Base-by-base conservation (phyloP, 306 rosid species). In the Chamaecrista fasciculata region DNA sequence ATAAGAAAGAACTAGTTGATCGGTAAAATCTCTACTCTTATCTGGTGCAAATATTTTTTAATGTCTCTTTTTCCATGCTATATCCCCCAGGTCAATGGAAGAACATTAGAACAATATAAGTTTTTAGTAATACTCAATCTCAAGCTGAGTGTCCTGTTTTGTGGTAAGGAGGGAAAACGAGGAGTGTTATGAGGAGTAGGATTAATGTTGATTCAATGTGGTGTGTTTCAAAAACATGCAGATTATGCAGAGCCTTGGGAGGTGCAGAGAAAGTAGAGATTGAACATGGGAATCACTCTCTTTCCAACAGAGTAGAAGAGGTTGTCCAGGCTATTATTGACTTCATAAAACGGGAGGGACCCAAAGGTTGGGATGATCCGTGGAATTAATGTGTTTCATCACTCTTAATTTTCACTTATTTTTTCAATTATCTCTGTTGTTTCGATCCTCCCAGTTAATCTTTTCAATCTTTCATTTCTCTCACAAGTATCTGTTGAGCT, bases 281-380 rank as follows among this genome's bases (percentile, higher is more conserved):
- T 8, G 87, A 89, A 81, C 78, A 95, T 64, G 97, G 97, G 77
- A 91, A 91, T 69, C 99, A 95, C 68, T 87, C 99, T 61, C 99
- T 95, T 37, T 95, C 99, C 31, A 95, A 95, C 74, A 87, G 97
- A 87, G 86, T 81, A 43, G 79, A 77, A 23, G 99, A 95, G 79
- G 92, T 87, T 79, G 99, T 91, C 43, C 66, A 71, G 2, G 97
- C 89, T 26, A 95, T 95, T 5, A 76, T 95, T 66, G 88, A 91
- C 62, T 95, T 95, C 75, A 75, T 95, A 9, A 89, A 71, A 77
- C 87, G 97, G 75, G 99, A 86, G 43, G 97, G 92, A 60, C 99
- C 97, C 40, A 95, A 83, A 67, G 97, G 97, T 28, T 95, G 99
- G 99, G 97, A 95, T 73, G 99, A 95, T 72, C 99, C 99, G 2